Percentiles rank a stretch among this genome's conserved stretches.
Conservation (phyloP, 345 rosid species). For the Ceriops decandra region DNA sequence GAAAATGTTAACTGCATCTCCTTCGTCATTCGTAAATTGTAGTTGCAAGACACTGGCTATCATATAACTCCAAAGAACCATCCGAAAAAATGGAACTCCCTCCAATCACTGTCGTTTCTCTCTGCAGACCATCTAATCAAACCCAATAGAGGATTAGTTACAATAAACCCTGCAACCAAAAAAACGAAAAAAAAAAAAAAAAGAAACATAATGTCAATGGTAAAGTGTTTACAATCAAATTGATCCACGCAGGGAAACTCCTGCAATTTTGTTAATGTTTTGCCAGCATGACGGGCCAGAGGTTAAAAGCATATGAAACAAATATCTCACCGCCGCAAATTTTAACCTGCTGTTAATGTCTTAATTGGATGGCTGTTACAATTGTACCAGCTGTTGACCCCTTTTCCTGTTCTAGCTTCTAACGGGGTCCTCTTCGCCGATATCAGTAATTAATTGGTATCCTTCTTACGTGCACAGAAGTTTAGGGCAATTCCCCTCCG, state of each 20-base stretch:
- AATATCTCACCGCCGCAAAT: no score
- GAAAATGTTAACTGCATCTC: no score
- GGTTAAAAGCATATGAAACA: no score
- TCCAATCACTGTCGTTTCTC: conserved; percentile 3
- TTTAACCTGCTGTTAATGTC: no score
- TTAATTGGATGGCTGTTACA: no score
- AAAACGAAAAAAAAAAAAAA: not conserved
- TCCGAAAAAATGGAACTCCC: no score
- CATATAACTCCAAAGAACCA: not conserved
- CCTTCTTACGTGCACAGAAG: no score
- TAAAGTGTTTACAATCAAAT: conserved; percentile 7
- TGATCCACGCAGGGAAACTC: conserved; percentile 2
- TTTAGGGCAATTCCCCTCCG: no score
- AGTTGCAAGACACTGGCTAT: not conserved
- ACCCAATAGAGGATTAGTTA: not conserved
- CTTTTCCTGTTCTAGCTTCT: not conserved
- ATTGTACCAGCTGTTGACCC: no score
- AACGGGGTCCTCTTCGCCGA: not conserved
- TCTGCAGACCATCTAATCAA: not conserved
- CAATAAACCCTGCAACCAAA: not conserved
- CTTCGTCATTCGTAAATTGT: not conserved
- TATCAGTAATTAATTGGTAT: not conserved
- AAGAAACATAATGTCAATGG: not conserved
- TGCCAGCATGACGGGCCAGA: no score
- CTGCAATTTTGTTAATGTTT: not conserved